phyloP scores from a whole-genome alignment of 345 rosid genomes.

The Aethionema arabicum region DNA sequence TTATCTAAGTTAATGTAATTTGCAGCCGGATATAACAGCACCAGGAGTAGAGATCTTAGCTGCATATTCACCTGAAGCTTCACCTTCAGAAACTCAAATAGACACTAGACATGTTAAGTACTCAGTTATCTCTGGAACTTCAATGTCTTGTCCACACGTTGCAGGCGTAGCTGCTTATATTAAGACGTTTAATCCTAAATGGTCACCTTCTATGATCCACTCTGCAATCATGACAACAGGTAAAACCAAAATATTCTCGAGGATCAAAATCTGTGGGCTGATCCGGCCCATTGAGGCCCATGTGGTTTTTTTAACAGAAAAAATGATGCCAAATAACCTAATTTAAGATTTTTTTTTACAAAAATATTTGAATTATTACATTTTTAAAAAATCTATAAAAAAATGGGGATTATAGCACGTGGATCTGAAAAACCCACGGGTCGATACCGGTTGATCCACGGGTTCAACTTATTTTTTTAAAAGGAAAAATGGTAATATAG shows the following conservation, averaged over 20 bases:
- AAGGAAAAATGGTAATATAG: too few relatives aligned
- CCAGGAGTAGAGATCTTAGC: constrained; percentile 36
- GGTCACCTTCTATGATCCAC: constrained; percentile 48
- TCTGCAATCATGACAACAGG: constrained; percentile 66
- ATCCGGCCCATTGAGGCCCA: too few relatives aligned
- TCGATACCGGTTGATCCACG: too few relatives aligned
- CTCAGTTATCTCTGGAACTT: constrained; percentile 29
- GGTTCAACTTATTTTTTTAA: too few relatives aligned
- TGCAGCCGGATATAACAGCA: constrained; percentile 33
- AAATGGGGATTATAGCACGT: too few relatives aligned
- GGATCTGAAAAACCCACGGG: too few relatives aligned
- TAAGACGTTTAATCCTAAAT: constrained; percentile 29
- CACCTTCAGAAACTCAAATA: background rate
- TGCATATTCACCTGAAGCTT: constrained; percentile 6
- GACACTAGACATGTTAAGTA: constrained; percentile 7
- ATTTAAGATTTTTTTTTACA: too few relatives aligned
- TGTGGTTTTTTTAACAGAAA: too few relatives aligned
- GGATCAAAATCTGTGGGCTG: too few relatives aligned
- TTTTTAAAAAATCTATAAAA: too few relatives aligned
- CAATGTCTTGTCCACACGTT: constrained; percentile 40
- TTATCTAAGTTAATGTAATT: background rate
- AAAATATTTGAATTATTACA: too few relatives aligned
- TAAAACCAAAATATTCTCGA: constrained; percentile 14
- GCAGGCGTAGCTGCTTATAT: constrained; percentile 35
- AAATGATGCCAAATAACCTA: too few relatives aligned